Percentiles rank a stretch among this genome's conserved stretches.
Conservation (phyloP, 2,329 filamentous ascomycete genomes). For the Ceratocystis smalleyi region DNA sequence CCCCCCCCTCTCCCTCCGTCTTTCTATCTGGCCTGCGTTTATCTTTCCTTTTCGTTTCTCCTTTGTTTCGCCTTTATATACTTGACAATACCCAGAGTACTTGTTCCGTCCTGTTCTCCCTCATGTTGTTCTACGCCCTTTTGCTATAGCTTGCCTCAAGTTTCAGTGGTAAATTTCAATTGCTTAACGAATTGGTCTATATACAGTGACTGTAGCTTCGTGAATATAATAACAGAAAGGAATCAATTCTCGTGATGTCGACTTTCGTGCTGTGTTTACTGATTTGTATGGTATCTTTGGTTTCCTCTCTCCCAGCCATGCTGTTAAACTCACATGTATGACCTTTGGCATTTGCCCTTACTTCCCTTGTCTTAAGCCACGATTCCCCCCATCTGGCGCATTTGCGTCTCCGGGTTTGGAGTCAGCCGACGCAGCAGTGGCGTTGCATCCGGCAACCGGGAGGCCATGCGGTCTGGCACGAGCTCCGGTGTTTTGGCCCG, state of each 20-base stretch:
- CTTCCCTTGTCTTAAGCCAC: constrained; percentile 18
- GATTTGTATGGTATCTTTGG: background rate
- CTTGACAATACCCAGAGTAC: background rate
- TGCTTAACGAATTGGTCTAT: constrained; percentile 6
- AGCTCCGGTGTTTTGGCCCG: constrained; percentile 43
- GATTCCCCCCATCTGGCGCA: constrained; percentile 21
- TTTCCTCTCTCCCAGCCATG: background rate
- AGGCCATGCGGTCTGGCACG: constrained; percentile 47
- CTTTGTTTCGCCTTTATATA: constrained; percentile 1
- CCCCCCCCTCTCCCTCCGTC: too few species aligned
- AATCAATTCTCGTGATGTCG: too few species aligned
- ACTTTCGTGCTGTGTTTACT: background rate
- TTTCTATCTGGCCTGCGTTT: background rate
- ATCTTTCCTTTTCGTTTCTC: constrained; percentile 13
- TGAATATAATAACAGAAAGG: background rate
- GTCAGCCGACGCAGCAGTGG: constrained; percentile 31
- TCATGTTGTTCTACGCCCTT: background rate
- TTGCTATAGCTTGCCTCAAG: background rate
- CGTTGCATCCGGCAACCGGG: constrained; percentile 35
- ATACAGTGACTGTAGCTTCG: constrained; percentile 1
- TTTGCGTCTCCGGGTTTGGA: constrained; percentile 34
- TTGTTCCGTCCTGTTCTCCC: background rate
- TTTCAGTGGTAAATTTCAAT: background rate
- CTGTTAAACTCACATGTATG: too few species aligned
- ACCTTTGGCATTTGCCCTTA: background rate